Conservation (phyloP, 176 grass and related monocot genomes). For the Juncus inflexus region DNA sequence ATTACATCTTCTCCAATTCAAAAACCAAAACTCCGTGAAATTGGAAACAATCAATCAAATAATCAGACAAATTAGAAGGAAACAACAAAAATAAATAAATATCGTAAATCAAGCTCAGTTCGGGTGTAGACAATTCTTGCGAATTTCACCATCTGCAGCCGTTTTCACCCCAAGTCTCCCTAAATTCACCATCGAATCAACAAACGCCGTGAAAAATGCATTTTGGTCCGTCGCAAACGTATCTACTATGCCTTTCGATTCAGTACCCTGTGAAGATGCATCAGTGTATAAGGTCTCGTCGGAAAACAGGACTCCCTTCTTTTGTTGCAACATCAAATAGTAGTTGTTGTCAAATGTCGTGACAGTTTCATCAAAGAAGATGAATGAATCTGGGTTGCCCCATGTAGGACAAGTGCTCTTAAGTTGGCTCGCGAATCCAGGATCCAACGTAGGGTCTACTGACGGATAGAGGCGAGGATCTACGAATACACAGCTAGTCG, state of each 20-base stretch:
- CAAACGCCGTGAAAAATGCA: constrained; percentile 58
- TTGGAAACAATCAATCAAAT: no score
- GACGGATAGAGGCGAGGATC: constrained; percentile 37
- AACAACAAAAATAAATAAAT: no score
- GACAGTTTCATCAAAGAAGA: constrained; percentile 62
- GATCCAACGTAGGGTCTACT: constrained; percentile 27
- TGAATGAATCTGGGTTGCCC: constrained; percentile 31
- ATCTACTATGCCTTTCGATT: constrained; percentile 8
- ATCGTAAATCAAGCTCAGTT: not conserved
- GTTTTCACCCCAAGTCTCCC: constrained; percentile 46
- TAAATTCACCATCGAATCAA: constrained; percentile 55
- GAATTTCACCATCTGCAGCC: constrained; percentile 47
- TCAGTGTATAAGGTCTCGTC: constrained; percentile 48
- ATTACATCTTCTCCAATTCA: no score
- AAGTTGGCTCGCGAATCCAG: constrained; percentile 41
- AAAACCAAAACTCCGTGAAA: no score
- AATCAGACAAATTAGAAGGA: no score
- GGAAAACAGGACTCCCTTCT: constrained; percentile 52
- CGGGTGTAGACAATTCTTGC: constrained; percentile 36
- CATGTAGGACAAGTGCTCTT: constrained; percentile 35
- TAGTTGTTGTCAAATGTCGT: constrained; percentile 59
- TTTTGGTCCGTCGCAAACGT: constrained; percentile 43
- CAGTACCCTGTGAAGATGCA: constrained; percentile 12
- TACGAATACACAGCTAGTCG: constrained; percentile 59
- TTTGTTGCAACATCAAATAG: constrained; percentile 50